Percentiles rank a stretch among this genome's conserved stretches.
Conservation (phyloP, 2,329 filamentous ascomycete species). For the Verticillium dahliae region DNA sequence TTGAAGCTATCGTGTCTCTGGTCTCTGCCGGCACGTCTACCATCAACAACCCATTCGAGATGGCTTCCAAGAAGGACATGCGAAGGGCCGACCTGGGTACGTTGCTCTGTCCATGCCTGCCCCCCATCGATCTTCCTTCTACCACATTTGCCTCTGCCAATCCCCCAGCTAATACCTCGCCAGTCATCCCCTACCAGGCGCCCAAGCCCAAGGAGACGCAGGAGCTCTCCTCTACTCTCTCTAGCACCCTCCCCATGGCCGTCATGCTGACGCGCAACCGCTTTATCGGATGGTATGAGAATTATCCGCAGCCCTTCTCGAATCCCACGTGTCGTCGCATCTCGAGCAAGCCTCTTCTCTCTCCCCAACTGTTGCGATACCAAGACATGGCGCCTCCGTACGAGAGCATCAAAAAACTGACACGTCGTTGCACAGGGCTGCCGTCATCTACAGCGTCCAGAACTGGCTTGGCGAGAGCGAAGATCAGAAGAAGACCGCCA, state of each 20-base stretch:
- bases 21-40: neutral
- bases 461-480: conserved; percentile 72
- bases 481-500: conserved; percentile 54
- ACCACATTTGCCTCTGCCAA: neutral
- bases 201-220: conserved; percentile 57
- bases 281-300: conserved; percentile 58
- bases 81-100: conserved; percentile 66
- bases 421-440: conserved; percentile 44
- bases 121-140: neutral
- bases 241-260: conserved; percentile 87
- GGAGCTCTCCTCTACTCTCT: conserved; percentile 66
- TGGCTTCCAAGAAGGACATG: conserved; percentile 72
- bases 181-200: conserved; percentile 85
- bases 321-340: neutral
- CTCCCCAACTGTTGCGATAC: neutral
- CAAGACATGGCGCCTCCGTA: neutral
- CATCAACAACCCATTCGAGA: conserved; percentile 21
- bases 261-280: conserved; percentile 92
- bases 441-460: conserved; percentile 68
- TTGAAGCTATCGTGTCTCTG: neutral
- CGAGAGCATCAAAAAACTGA: neutral
- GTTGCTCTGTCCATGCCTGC: conserved; percentile 17
- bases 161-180: neutral
- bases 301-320: neutral
- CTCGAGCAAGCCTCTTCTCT: neutral